Percentiles rank a stretch among this genome's conserved stretches.
These are phyloP conservation scores for Sindora glabra DNA, from an alignment of 306 rosid species.

Conservation along the genomic window DNA sequence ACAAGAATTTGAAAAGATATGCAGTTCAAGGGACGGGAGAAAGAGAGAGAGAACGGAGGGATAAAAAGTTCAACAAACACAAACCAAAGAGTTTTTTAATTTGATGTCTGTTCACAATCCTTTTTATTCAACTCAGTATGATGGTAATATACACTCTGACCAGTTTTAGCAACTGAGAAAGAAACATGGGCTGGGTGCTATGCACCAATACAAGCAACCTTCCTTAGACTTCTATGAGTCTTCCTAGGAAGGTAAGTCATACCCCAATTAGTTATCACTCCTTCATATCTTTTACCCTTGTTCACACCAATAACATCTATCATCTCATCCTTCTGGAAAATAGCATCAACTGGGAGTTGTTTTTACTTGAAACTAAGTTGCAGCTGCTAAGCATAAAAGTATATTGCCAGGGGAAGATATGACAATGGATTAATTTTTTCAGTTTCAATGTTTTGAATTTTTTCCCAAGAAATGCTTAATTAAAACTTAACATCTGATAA, in stretches of 20 bases:
- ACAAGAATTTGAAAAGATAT: not conserved
- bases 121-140: slow-evolving; percentile 83
- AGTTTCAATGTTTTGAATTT: too few relatives aligned
- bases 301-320: slow-evolving; percentile 80
- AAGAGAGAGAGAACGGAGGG: not conserved
- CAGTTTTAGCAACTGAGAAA: slow-evolving; percentile 82
- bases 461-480: too few relatives aligned
- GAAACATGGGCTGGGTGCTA: slow-evolving; percentile 95
- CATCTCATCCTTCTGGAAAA: slow-evolving; percentile 88
- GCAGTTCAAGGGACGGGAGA: not conserved
- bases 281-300: slow-evolving; percentile 92
- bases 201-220: slow-evolving; percentile 95
- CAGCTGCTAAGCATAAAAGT: too few relatives aligned
- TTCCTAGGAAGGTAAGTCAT: slow-evolving; percentile 86
- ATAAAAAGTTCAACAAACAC: slow-evolving; percentile 79
- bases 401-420: too few relatives aligned
- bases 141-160: slow-evolving; percentile 87
- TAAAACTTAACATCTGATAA: too few relatives aligned
- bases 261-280: slow-evolving; percentile 89
- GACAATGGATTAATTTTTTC: too few relatives aligned
- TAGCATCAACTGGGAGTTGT: slow-evolving; percentile 70
- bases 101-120: too few relatives aligned
- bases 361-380: too few relatives aligned
- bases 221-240: slow-evolving; percentile 82
- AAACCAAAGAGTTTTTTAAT: slow-evolving; percentile 82